Base-by-base conservation (phyloP, 495 filamentous ascomycete species). In the Penicillium ucsense region DNA sequence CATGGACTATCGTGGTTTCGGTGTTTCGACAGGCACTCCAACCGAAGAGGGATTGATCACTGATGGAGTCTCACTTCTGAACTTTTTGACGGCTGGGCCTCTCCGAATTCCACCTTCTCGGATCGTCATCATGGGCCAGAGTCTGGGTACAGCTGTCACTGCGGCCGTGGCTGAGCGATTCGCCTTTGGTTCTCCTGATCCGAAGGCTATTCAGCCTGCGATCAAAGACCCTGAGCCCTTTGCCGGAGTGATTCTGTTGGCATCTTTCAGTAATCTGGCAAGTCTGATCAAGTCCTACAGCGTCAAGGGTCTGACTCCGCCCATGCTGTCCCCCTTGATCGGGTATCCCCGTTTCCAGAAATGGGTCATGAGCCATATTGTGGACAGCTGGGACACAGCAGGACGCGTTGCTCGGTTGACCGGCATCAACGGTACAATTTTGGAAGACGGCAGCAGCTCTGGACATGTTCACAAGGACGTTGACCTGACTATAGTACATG, bases 1-100 rank as follows among this genome's bases (percentile, higher is more conserved):
- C 28, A 74, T 95, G 46, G 89, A 95, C 71, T 96, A 96, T 66
- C 85, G 92, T 30, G 92, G 92, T 30, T 96, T 86, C 56, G 91
- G 90, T 5, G 72, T 79, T 30, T 89, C 85, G 12, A 86, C 84
- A 9, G 89, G 91, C 29, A 69, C 66, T 10, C 92, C 92, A 3
- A 83, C 85, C 0, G 92, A 98, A 65, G 62, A 73, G 28, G 92
- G 92, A 2, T 68, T 98, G 9, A 85, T 92, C 47, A 78, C 76
- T 6, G 92, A 98, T 54, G 89, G 85, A 29, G 65, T 84, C 4
- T 66, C 89, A 1, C 68, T 84, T 1, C 68, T 89, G 2, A 73
- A 83, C 50, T 94, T 74, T 12, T 60, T 75, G 31, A 75, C 70
- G 1, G 63, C 71, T 5, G 51, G 53, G 2, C 65, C 68, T 1